These are phyloP conservation scores for Boletales sp. DNA, from an alignment of 768 basidiomycete genomes.

Conservation along the genomic window DNA sequence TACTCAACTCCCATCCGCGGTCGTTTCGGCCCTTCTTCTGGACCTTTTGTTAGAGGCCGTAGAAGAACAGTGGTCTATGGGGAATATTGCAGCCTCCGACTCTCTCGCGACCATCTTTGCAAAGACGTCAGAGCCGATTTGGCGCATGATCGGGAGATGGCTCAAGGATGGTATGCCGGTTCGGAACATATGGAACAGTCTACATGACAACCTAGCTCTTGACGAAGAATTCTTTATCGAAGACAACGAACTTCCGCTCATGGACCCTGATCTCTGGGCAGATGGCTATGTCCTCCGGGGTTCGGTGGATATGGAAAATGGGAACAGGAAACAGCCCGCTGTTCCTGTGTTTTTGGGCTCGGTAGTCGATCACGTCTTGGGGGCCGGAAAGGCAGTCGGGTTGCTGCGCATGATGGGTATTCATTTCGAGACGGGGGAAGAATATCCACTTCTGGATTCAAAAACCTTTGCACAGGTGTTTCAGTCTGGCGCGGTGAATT, in stretches of 20 bases:
- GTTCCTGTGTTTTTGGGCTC: conserved; percentile 62
- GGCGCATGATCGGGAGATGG: conserved; percentile 73
- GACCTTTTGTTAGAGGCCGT: conserved; percentile 57
- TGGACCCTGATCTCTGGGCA: conserved; percentile 78
- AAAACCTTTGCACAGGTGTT: conserved; percentile 42
- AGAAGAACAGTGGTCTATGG: conserved; percentile 57
- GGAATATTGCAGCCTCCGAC: conserved; percentile 51
- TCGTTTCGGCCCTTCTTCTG: conserved; percentile 54
- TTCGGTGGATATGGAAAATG: conserved; percentile 26
- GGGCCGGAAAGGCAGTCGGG: conserved; percentile 75
- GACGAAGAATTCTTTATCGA: conserved; percentile 84
- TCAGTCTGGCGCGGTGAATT: conserved; percentile 23
- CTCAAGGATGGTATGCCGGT: conserved; percentile 68
- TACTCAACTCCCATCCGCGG: conserved; percentile 44
- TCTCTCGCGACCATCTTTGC: conserved; percentile 62
- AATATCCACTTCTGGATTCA: conserved; percentile 34
- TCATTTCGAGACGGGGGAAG: conserved; percentile 19
- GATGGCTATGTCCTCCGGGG: conserved; percentile 64
- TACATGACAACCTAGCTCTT: conserved; percentile 27
- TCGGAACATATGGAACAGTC: conserved; percentile 29
- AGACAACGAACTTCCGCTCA: conserved; percentile 56
- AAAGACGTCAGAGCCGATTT: conserved; percentile 63
- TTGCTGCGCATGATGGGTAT: conserved; percentile 57
- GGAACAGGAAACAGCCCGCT: conserved; percentile 24
- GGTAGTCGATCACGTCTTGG: conserved; percentile 55